Conservation (phyloP, 2,329 filamentous ascomycete genomes). For the Claviceps fusiformis region DNA sequence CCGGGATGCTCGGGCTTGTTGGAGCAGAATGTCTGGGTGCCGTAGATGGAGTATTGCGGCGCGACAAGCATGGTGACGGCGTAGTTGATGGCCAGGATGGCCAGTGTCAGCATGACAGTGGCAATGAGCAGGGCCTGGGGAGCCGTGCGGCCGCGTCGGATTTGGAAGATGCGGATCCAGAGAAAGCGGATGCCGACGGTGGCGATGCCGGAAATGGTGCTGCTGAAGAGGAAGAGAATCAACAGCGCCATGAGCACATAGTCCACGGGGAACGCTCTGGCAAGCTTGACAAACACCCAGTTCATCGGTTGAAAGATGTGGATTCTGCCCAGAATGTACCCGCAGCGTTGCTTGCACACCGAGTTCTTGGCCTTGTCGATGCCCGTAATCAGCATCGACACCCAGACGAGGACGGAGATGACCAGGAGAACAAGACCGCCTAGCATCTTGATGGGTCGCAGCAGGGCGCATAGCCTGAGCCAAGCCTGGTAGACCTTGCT, state of each 20-base stretch:
- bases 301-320: slow-evolving; percentile 95
- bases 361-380: slow-evolving; percentile 97
- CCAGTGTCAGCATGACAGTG: slow-evolving; percentile 80
- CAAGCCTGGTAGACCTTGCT: slow-evolving; percentile 61
- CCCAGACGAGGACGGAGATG: slow-evolving; percentile 63
- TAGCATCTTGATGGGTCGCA: slow-evolving; percentile 79
- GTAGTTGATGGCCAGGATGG: slow-evolving; percentile 86
- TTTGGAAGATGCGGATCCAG: slow-evolving; percentile 86
- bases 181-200: slow-evolving; percentile 87
- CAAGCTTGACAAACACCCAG: slow-evolving; percentile 63
- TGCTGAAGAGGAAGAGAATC: slow-evolving; percentile 75
- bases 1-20: slow-evolving; percentile 48
- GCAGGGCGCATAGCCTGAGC: slow-evolving; percentile 67
- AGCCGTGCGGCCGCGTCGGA: slow-evolving; percentile 75
- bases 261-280: slow-evolving; percentile 79
- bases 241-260: slow-evolving; percentile 80
- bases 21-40: slow-evolving; percentile 87
- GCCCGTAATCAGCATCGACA: slow-evolving; percentile 86
- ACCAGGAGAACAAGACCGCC: slow-evolving; percentile 68
- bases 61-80: slow-evolving; percentile 85
- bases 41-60: slow-evolving; percentile 88
- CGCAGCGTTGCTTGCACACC: slow-evolving; percentile 77
- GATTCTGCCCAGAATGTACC: slow-evolving; percentile 76
- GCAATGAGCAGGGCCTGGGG: slow-evolving; percentile 86
- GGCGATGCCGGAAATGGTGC: slow-evolving; percentile 75